Base-by-base conservation (phyloP, 225 moss, liverwort and hornwort genomes). In the Thuidium tamariscinum region DNA sequence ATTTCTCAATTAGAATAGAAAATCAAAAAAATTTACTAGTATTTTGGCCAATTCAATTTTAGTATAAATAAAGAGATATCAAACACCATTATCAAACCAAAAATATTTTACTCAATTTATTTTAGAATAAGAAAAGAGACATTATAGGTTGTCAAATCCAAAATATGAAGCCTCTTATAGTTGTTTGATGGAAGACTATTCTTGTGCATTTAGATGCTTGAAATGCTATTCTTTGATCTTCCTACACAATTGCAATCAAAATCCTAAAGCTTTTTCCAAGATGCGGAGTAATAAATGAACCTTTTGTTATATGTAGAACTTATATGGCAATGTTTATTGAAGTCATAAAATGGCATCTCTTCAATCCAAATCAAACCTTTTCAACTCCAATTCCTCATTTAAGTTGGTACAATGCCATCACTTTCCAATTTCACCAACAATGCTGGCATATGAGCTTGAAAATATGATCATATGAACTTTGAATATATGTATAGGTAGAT, bases 281-380 rank as follows among this genome's bases (percentile, higher is more conserved):
- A 68, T 68, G 22, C 13, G 1, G 0, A 37, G 13, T 37, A 37
- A n/a, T 67, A 3, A 37, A 67, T 67, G 23, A 67, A 22, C 1
- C 7, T 67, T 63, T 63, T 63, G 0, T 34, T 63, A 18, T 34
- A 1, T 32, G 0, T 32, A 9, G 5, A 34, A 32, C 4, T 2
- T 63, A 0, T 4, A 37, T 5, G 0, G 0, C 0, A 0, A 36
- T 36, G 7, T 37, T 37, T 22, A 1, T 22, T 22, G 13, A 67
- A 37, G 7, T 68, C 23, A 22, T 68, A 23, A 23, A 39, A 37
- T 2, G 0, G 0, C 23, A 3, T 13, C 13, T 13, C 23, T 68
- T 4, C 39, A 39, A 68, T 68, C 7, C 23, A 66, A 21, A 11
- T 37, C 21, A 66, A 66, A 66, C 3, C 20, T 37, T 66, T 66